phyloP scores from a whole-genome alignment of 2,329 filamentous ascomycete species.

The Ophiostoma sp. region DNA sequence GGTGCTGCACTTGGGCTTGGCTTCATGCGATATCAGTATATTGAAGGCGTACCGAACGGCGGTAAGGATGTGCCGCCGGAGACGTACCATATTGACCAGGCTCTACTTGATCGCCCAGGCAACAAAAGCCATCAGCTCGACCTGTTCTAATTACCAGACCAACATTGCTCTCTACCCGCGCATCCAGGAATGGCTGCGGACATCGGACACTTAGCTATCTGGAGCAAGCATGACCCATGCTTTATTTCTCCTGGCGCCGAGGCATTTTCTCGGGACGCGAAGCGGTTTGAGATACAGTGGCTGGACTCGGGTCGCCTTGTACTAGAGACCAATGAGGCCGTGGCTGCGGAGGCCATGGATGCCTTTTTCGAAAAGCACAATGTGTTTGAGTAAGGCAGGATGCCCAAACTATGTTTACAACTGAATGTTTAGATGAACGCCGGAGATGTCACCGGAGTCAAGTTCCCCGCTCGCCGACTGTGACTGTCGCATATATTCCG shows the following conservation, averaged over 20 bases:
- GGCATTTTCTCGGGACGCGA: slow-evolving; percentile 48
- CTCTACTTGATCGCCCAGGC: slow-evolving; percentile 44
- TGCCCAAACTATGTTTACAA: background rate
- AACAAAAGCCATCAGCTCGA: slow-evolving; percentile 52
- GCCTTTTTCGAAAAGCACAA: slow-evolving; percentile 31
- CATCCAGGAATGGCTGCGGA: slow-evolving; percentile 52
- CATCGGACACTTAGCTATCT: slow-evolving; percentile 49
- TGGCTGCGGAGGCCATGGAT: slow-evolving; percentile 31
- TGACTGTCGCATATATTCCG: background rate
- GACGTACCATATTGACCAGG: slow-evolving; percentile 47
- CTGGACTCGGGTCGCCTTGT: slow-evolving; percentile 56
- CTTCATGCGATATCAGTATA: slow-evolving; percentile 43
- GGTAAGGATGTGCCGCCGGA: slow-evolving; percentile 39
- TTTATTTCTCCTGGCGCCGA: slow-evolving; percentile 49
- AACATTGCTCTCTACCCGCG: slow-evolving; percentile 51
- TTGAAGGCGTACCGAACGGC: slow-evolving; percentile 37
- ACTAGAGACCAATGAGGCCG: slow-evolving; percentile 35
- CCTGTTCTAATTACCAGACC: slow-evolving; percentile 52
- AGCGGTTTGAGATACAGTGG: slow-evolving; percentile 44
- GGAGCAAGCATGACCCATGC: slow-evolving; percentile 53
- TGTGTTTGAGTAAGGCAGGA: slow-evolving; percentile 26
- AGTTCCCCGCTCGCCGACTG: slow-evolving; percentile 4
- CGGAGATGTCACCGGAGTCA: background rate
- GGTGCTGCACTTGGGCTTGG: slow-evolving; percentile 36
- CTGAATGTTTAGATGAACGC: background rate